phyloP scores from a whole-genome alignment of 192 early-diverging fungal species.

The Kickxella alabastrina region DNA sequence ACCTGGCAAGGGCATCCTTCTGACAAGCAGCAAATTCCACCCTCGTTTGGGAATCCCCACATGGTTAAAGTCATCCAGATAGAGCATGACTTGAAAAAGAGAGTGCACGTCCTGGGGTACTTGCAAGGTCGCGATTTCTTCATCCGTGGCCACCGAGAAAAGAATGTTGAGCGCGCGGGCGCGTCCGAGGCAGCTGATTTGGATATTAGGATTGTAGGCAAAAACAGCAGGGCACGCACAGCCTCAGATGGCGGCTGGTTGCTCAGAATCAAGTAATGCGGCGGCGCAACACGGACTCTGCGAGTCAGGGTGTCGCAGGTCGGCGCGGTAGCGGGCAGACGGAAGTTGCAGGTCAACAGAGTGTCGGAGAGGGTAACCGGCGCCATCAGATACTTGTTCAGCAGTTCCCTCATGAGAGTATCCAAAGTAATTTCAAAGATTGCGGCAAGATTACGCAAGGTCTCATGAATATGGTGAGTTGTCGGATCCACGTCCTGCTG shows the following conservation, averaged over 20 bases:
- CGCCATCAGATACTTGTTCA: constrained; percentile 24
- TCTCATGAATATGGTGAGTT: constrained; percentile 12
- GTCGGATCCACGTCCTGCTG: background rate
- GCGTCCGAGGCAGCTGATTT: constrained; percentile 54
- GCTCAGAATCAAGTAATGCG: constrained; percentile 55
- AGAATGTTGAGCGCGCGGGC: constrained; percentile 59
- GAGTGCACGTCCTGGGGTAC: constrained; percentile 31
- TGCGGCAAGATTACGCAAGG: constrained; percentile 26
- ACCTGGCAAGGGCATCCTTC: constrained; percentile 64
- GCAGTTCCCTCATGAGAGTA: constrained; percentile 22
- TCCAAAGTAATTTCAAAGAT: constrained; percentile 34
- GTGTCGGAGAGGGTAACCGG: constrained; percentile 10
- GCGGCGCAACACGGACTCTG: constrained; percentile 45
- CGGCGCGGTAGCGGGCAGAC: constrained; percentile 33
- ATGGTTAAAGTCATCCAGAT: constrained; percentile 69
- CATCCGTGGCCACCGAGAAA: constrained; percentile 50
- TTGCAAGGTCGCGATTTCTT: constrained; percentile 44
- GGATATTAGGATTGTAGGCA: constrained; percentile 47
- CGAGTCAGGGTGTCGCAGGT: constrained; percentile 22
- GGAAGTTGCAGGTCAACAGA: constrained; percentile 23
- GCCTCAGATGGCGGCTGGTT: constrained; percentile 31
- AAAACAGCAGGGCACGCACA: constrained; percentile 45
- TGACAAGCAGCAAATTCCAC: constrained; percentile 61
- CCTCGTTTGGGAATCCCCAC: constrained; percentile 58
- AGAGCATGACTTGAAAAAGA: constrained; percentile 61